phyloP scores from a whole-genome alignment of 495 filamentous ascomycete genomes.

The Cudoniella acicularis region DNA sequence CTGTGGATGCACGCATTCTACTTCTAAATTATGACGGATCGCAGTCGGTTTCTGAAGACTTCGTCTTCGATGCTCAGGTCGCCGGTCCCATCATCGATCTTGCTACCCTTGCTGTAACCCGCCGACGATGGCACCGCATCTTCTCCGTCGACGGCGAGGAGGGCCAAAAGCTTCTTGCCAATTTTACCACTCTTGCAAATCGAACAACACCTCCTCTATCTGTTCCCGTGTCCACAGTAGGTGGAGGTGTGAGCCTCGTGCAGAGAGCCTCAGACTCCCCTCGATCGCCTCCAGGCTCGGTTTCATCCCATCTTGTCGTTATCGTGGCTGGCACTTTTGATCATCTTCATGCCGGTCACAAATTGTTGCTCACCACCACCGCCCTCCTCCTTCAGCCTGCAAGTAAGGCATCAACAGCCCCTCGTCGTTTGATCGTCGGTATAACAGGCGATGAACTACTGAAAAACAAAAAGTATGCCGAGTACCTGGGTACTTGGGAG shows the following conservation, averaged over 20 bases:
- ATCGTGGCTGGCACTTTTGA: conserved; percentile 96
- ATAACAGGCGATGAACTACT: conserved; percentile 85
- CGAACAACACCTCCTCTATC: conserved; percentile 39
- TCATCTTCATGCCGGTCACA: conserved; percentile 94
- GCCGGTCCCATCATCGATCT: conserved; percentile 61
- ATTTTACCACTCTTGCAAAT: conserved; percentile 42
- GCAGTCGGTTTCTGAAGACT: neutral
- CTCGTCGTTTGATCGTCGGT: conserved; percentile 67
- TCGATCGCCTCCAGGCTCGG: conserved; percentile 16
- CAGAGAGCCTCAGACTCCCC: conserved; percentile 13
- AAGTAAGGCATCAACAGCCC: conserved; percentile 28
- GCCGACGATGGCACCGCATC: conserved; percentile 64
- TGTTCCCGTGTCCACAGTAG: conserved; percentile 39
- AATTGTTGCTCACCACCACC: conserved; percentile 82
- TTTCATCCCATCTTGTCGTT: conserved; percentile 40
- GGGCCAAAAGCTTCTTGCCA: conserved; percentile 35
- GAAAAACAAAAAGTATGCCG: conserved; percentile 81
- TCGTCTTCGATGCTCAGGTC: conserved; percentile 24
- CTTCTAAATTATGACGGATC: conserved; percentile 48
- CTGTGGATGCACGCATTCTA: conserved; percentile 74
- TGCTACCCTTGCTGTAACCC: conserved; percentile 58
- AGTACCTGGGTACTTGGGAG: conserved; percentile 75
- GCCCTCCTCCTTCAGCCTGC: conserved; percentile 63
- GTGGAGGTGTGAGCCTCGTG: conserved; percentile 43
- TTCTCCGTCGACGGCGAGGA: conserved; percentile 50